Conservation (phyloP, 345 rosid genomes). For the Cardiospermum halicacabum region DNA sequence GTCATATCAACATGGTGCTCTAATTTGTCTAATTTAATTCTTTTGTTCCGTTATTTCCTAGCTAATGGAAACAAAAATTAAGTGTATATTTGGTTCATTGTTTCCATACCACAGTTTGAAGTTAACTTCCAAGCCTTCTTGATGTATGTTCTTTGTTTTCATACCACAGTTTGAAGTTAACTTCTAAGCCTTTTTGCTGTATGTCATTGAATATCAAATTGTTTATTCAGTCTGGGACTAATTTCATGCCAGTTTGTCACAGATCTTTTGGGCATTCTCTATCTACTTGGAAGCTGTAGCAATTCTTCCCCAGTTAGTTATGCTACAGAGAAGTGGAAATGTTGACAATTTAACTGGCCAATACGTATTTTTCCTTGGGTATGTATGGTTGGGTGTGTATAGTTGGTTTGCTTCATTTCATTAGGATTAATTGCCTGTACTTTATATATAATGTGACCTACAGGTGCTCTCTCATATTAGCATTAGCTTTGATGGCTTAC, state of each 20-base stretch:
- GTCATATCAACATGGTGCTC: neutral
- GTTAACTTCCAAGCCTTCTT: neutral
- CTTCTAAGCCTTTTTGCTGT: neutral
- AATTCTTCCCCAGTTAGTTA: slow-evolving; percentile 84
- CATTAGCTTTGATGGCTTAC: too few species aligned
- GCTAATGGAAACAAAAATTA: neutral
- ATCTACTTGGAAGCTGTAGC: slow-evolving; percentile 96
- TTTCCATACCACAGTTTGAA: neutral
- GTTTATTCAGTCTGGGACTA: neutral
- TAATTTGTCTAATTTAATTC: neutral
- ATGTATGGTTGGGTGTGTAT: slow-evolving; percentile 21
- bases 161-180: neutral
- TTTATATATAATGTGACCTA: too few species aligned
- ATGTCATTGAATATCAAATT: neutral
- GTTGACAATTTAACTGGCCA: slow-evolving; percentile 96
- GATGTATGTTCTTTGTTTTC: slow-evolving; percentile 1
- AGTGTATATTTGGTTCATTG: neutral
- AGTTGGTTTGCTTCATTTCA: neutral
- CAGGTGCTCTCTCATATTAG: too few species aligned
- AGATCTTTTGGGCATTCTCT: slow-evolving; percentile 91
- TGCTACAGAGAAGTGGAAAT: slow-evolving; percentile 90
- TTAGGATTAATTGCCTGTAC: too few species aligned
- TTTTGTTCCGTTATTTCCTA: neutral
- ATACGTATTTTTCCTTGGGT: slow-evolving; percentile 95
- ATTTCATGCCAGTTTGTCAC: slow-evolving; percentile 11